A percentile compares a stretch with the other conserved stretches of the same genome.
These are phyloP conservation scores for Alliaria petiolata DNA, from an alignment of 345 rosid species.

Conservation along the genomic window DNA sequence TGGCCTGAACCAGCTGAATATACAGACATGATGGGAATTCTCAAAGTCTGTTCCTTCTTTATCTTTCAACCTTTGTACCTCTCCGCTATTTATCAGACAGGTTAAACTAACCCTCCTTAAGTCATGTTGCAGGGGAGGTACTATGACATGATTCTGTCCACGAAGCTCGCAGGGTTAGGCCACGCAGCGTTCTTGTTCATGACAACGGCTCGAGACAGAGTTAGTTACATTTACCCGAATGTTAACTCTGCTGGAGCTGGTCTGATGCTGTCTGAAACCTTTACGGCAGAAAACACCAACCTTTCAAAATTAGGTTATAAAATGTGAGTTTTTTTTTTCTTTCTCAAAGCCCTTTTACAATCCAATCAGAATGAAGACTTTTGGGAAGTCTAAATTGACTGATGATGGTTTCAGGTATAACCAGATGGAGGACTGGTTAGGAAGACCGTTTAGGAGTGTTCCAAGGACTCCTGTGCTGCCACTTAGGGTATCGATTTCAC, in stretches of 20 bases:
- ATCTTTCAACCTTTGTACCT: not conserved
- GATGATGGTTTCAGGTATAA: slow-evolving; percentile 56
- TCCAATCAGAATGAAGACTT: not conserved
- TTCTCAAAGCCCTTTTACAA: not conserved
- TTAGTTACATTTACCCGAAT: slow-evolving; percentile 84
- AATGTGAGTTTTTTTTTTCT: slow-evolving; percentile 48
- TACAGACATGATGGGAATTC: slow-evolving; percentile 74
- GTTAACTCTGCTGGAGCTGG: slow-evolving; percentile 98
- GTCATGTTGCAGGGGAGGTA: slow-evolving; percentile 63
- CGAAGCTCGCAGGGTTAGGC: slow-evolving; percentile 89
- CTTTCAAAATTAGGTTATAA: slow-evolving; percentile 74
- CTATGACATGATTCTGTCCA: slow-evolving; percentile 87
- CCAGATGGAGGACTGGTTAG: slow-evolving; percentile 84
- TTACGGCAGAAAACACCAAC: slow-evolving; percentile 55
- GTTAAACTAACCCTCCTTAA: not conserved
- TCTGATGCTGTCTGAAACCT: slow-evolving; percentile 68
- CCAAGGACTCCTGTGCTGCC: slow-evolving; percentile 68
- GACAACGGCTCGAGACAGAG: slow-evolving; percentile 82
- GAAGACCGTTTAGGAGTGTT: slow-evolving; percentile 72
- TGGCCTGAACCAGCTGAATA: slow-evolving; percentile 88
- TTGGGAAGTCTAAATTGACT: not conserved
- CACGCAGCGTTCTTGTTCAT: slow-evolving; percentile 86
- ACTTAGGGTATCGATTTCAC: slow-evolving; percentile 70
- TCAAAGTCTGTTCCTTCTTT: slow-evolving; percentile 50
- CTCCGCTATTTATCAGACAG: not conserved